phyloP scores from a whole-genome alignment of 139 green algal genomes.

The Parachlorella kessleri region DNA sequence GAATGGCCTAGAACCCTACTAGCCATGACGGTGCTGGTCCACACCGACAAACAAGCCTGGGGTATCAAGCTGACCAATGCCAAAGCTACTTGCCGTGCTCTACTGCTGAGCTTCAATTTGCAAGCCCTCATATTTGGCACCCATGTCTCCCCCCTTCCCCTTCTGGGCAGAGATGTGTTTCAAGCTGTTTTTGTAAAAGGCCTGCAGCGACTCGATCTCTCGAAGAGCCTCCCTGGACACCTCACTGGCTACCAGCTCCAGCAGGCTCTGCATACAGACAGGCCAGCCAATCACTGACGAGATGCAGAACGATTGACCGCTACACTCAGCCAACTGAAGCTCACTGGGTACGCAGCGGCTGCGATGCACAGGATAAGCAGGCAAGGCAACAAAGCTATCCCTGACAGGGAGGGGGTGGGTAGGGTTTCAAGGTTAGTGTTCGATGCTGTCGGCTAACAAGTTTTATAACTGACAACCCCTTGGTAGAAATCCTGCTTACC shows the following conservation, averaged over 20 bases:
- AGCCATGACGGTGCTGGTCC: background rate
- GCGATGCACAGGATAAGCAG: background rate
- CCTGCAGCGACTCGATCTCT: conserved; percentile 18
- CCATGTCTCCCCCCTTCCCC: conserved; percentile 11
- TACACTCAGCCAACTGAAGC: background rate
- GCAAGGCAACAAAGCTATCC: background rate
- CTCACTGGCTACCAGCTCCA: conserved; percentile 71
- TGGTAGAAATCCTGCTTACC: conserved; percentile 35
- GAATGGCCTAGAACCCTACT: background rate
- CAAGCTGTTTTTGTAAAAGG: conserved; percentile 46
- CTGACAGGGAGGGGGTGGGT: background rate
- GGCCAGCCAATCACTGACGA: too few species aligned
- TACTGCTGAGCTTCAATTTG: background rate
- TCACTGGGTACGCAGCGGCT: background rate
- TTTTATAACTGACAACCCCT: background rate
- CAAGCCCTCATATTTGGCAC: conserved; percentile 6
- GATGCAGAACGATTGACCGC: background rate
- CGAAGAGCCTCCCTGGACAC: conserved; percentile 41
- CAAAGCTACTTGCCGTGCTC: too few species aligned
- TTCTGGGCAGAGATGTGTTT: conserved; percentile 43
- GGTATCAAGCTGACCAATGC: too few species aligned
- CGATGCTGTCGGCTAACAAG: background rate
- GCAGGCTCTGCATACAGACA: conserved; percentile 57
- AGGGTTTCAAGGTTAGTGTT: background rate
- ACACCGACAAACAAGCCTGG: too few species aligned